Base-by-base conservation (phyloP, 129 eudicot species). In the Heracleum sosnowskyi region DNA sequence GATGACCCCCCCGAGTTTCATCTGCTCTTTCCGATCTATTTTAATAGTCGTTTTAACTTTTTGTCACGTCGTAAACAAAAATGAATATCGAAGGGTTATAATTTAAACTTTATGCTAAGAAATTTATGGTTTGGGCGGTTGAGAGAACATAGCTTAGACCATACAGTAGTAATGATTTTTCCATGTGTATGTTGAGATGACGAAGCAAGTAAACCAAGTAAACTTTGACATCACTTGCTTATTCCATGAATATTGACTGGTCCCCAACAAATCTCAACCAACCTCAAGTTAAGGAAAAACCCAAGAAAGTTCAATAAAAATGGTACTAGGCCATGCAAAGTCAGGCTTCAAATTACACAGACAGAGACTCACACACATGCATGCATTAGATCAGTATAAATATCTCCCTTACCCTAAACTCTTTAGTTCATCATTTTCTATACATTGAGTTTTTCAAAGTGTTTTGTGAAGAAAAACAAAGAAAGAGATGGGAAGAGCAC, bases 401-500 rank as follows among this genome's bases (percentile, higher is more conserved):
- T n/a, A n/a, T n/a, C n/a, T n/a, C n/a, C n/a, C n/a, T n/a, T n/a
- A n/a, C n/a, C n/a, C n/a, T n/a, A n/a, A n/a, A n/a, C n/a, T n/a
- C n/a, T n/a, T n/a, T n/a, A n/a, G n/a, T n/a, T n/a, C n/a, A n/a
- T n/a, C n/a, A n/a, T n/a, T n/a, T n/a, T n/a, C n/a, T n/a, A n/a
- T n/a, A 33, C 53, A 45, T 76, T 53, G 11, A 31, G 40, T 35
- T 1, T 47, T 11, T 66, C 0, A 1, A 0, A 28, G 11, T 53
- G 2, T 44, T 20, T 45, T 57, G 62, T 73, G 39, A 20, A 82
- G 74, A 69, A 18, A 11, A 17, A 78, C 74, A 69, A 73, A 77
- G 53, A 37, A 80, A 71, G 63, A 45, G 53, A 89, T 91, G 97
- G 93, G 93, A 82, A 91, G 93, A 84, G 91, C 87, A 18, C 97